Percentiles rank a stretch among this genome's conserved stretches.
These are phyloP conservation scores for Boletus semigastroideus DNA, from an alignment of 1,284 basidiomycete genomes.

Conservation along the genomic window DNA sequence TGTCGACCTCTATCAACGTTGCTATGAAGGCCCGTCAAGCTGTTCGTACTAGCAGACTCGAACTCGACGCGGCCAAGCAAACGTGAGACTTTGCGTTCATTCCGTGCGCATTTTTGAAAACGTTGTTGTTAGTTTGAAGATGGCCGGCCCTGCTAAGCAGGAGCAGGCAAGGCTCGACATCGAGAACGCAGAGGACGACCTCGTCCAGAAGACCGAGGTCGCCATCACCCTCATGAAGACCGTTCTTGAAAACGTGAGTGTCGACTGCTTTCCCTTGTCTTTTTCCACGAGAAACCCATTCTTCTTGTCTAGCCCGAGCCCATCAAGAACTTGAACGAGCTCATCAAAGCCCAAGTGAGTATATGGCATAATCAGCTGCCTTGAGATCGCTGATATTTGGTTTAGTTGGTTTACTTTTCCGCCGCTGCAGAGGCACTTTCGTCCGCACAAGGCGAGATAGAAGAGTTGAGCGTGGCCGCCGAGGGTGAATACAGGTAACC, in stretches of 20 bases:
- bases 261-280: background rate
- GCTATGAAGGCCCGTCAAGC: conserved; percentile 90
- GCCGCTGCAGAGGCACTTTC: conserved; percentile 84
- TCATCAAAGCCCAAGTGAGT: conserved; percentile 81
- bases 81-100: conserved; percentile 37
- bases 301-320: conserved; percentile 78
- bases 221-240: conserved; percentile 98
- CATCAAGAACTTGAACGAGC: conserved; percentile 88
- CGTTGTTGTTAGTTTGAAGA: conserved; percentile 63
- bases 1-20: conserved; percentile 78
- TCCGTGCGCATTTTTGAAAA: conserved; percentile 4
- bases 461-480: conserved; percentile 85
- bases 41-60: conserved; percentile 80
- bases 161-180: conserved; percentile 89
- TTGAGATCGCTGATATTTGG: background rate
- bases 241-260: conserved; percentile 88
- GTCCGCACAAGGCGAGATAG: conserved; percentile 84
- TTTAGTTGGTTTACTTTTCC: conserved; percentile 79
- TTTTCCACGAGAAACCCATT: background rate
- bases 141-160: conserved; percentile 68
- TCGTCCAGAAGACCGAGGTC: conserved; percentile 96
- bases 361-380: background rate
- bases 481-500: conserved; percentile 89
- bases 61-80: conserved; percentile 73
- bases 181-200: conserved; percentile 93